Conservation (phyloP, 2,329 filamentous ascomycete genomes). For the Ophiostoma ulmi region DNA sequence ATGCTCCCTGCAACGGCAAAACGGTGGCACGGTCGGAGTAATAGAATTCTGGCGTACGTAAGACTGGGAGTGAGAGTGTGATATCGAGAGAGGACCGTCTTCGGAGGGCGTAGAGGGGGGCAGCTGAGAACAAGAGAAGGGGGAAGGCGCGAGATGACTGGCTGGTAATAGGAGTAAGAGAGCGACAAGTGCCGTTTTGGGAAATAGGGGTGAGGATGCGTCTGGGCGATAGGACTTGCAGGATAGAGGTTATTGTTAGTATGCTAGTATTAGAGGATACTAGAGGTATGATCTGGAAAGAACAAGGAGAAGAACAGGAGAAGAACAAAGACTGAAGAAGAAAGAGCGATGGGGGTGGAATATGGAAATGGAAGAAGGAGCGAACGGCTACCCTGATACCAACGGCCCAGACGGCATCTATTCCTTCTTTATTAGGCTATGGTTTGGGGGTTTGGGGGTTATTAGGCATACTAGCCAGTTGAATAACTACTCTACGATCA, state of each 20-base stretch:
- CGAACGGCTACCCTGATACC: background rate
- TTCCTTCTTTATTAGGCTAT: background rate
- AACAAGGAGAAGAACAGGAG: background rate
- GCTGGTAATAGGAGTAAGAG: background rate
- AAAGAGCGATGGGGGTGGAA: slow-evolving; percentile 9
- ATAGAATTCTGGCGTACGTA: background rate
- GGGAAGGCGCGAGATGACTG: slow-evolving; percentile 6
- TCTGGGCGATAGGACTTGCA: background rate
- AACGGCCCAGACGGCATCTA: background rate
- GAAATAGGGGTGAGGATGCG: background rate
- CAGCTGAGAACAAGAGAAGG: background rate
- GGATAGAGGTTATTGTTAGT: background rate
- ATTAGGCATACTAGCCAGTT: background rate
- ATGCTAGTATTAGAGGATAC: background rate
- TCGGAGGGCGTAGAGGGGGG: background rate
- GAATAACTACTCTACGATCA: background rate
- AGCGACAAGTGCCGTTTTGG: slow-evolving; percentile 1
- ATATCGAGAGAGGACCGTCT: background rate
- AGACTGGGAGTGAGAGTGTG: background rate
- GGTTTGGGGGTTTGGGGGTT: no score
- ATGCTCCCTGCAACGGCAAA: background rate
- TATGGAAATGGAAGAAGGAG: slow-evolving; percentile 7
- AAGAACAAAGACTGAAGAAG: slow-evolving; percentile 14
- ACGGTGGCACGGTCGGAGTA: background rate
- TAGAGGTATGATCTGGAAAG: no score